A percentile compares a stretch with the other conserved stretches of the same genome.
phyloP scores from a whole-genome alignment of 352 stramenopile species.

The Globisporangium solare region DNA sequence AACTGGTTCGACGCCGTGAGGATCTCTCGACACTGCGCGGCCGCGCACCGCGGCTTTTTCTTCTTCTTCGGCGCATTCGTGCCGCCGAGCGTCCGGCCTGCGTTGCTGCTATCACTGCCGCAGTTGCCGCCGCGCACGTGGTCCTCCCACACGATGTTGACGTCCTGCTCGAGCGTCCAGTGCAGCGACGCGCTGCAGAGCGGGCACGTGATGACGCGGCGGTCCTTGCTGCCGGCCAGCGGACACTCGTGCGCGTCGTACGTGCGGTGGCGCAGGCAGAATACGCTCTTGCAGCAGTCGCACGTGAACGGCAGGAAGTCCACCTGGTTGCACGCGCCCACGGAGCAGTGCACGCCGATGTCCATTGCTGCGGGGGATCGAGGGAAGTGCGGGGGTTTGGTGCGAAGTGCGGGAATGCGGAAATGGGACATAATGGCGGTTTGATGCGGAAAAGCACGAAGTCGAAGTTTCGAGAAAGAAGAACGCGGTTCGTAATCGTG shows the following conservation, averaged over 20 bases:
- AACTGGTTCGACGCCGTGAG: conserved; percentile 70
- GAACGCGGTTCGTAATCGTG: not conserved
- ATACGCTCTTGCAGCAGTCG: conserved; percentile 75
- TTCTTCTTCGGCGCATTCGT: conserved; percentile 28
- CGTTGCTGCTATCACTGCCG: conserved; percentile 7
- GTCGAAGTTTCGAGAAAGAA: not conserved
- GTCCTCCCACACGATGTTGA: conserved; percentile 67
- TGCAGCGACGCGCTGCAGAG: conserved; percentile 61
- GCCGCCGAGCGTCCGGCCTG: not conserved
- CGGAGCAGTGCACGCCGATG: conserved; percentile 64
- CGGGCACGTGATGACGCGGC: conserved; percentile 66
- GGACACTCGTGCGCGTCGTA: conserved; percentile 74
- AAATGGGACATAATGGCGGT: not conserved
- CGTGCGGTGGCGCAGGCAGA: conserved; percentile 82
- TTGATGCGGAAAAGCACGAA: not conserved
- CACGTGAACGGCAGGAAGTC: conserved; percentile 87
- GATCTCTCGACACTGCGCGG: conserved; percentile 51
- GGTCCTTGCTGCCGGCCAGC: conserved; percentile 53
- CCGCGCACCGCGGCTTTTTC: conserved; percentile 69
- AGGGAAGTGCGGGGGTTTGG: too few species aligned
- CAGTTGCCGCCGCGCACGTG: conserved; percentile 62
- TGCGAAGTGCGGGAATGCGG: not conserved
- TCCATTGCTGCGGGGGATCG: too few species aligned
- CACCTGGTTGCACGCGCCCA: conserved; percentile 61
- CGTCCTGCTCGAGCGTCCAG: conserved; percentile 70